Conservation (phyloP, 148 eudicot species). For the Fallopia convolvulus region DNA sequence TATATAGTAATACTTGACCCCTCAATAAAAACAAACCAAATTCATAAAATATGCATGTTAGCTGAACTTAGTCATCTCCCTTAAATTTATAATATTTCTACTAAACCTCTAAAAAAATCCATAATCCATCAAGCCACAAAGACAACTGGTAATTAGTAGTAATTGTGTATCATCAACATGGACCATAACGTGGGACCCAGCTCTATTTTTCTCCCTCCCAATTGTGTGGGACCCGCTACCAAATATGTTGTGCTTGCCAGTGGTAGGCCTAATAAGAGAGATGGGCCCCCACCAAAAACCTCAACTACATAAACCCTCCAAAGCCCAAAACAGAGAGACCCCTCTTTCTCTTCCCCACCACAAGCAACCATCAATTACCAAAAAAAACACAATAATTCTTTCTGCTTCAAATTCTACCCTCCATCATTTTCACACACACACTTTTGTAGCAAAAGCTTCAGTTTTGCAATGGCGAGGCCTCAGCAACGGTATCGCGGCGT, state of each 20-base stretch:
- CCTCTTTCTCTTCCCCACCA: neutral
- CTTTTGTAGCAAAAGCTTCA: neutral
- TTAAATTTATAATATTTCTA: neutral
- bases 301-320: slow-evolving; percentile 5
- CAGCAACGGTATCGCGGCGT: slow-evolving; percentile 75
- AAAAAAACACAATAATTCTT: slow-evolving; percentile 9
- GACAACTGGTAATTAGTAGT: neutral
- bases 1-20: neutral
- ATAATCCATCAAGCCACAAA: neutral
- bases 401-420: slow-evolving; percentile 8
- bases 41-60: neutral
- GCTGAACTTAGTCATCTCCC: slow-evolving; percentile 2
- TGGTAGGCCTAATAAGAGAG: neutral
- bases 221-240: neutral
- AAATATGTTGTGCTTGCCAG: neutral
- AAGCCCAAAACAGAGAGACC: slow-evolving; percentile 1
- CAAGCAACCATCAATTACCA: neutral
- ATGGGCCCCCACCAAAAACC: neutral
- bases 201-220: neutral
- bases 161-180: neutral
- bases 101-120: neutral
- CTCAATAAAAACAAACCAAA: neutral
- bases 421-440: neutral
- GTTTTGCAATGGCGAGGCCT: slow-evolving; percentile 48
- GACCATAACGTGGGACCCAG: neutral